phyloP scores from a whole-genome alignment of 352 stramenopile species.

The Phytophthora multivora region DNA sequence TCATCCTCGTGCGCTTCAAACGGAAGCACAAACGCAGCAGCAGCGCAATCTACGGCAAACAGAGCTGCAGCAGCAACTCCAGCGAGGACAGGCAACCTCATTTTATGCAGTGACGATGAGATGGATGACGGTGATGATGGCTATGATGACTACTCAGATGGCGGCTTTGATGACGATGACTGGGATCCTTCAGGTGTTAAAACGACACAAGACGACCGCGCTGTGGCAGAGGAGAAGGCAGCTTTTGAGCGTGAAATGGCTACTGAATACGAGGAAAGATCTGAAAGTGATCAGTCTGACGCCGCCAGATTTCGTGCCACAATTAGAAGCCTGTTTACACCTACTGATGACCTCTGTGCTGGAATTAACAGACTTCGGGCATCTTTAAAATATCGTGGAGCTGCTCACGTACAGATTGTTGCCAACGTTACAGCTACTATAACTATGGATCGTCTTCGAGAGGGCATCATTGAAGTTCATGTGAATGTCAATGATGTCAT shows the following conservation, averaged over 20 bases:
- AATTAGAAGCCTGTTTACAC: constrained; percentile 81
- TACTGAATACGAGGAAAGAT: constrained; percentile 52
- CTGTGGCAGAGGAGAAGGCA: constrained; percentile 10
- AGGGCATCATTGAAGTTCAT: constrained; percentile 61
- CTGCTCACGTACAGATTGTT: constrained; percentile 52
- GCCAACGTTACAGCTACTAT: constrained; percentile 76
- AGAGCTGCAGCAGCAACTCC: constrained; percentile 2
- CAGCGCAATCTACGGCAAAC: not conserved
- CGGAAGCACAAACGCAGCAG: constrained; percentile 5
- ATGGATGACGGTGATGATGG: constrained; percentile 60
- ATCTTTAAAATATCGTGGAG: constrained; percentile 65
- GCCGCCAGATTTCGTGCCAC: constrained; percentile 67
- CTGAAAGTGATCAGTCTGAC: constrained; percentile 45
- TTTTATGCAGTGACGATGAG: constrained; percentile 70
- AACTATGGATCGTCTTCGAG: constrained; percentile 59
- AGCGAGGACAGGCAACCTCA: constrained; percentile 40
- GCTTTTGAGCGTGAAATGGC: constrained; percentile 44
- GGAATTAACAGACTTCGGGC: constrained; percentile 60
- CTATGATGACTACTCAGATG: constrained; percentile 49
- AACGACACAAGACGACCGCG: constrained; percentile 9
- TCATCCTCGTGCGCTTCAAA: constrained; percentile 7
- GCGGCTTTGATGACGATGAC: constrained; percentile 35
- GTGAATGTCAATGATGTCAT: constrained; percentile 75
- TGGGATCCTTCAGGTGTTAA: constrained; percentile 42
- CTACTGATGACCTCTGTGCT: constrained; percentile 59